A percentile compares a stretch with the other conserved stretches of the same genome.
Conservation (phyloP, 768 basidiomycete species). For the Pleurotus sapidus region DNA sequence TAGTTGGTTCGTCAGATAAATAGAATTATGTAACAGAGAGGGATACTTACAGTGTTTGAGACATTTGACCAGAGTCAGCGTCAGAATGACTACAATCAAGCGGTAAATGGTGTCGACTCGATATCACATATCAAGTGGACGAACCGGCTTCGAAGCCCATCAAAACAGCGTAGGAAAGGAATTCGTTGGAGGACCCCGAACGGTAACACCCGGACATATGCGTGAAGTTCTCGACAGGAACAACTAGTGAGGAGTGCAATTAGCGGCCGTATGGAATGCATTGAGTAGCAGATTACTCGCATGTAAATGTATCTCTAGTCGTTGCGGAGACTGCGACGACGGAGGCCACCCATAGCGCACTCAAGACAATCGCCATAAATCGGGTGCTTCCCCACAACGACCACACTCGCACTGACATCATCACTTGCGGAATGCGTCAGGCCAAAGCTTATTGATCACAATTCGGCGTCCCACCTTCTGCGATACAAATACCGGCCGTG, state of each 20-base stretch:
- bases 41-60: not conserved
- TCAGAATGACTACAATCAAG: not conserved
- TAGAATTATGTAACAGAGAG: too few species aligned
- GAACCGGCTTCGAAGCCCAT: not conserved
- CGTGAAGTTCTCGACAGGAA: not conserved
- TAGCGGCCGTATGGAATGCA: too few species aligned
- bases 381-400: not conserved
- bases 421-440: not conserved
- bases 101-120: not conserved
- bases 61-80: not conserved
- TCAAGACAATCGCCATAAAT: not conserved
- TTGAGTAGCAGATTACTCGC: not conserved
- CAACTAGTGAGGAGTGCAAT: not conserved
- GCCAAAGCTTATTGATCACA: not conserved
- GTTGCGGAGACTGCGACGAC: not conserved
- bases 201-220: not conserved
- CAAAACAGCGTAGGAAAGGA: not conserved
- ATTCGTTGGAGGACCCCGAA: not conserved
- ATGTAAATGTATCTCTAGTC: not conserved
- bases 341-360: not conserved
- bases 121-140: not conserved
- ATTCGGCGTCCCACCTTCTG: not conserved
- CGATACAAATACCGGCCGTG: not conserved
- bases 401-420: not conserved
- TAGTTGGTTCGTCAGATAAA: too few species aligned